These are phyloP conservation scores for Adansonia grandidieri DNA, from an alignment of 441 rosid genomes.

Conservation along the genomic window DNA sequence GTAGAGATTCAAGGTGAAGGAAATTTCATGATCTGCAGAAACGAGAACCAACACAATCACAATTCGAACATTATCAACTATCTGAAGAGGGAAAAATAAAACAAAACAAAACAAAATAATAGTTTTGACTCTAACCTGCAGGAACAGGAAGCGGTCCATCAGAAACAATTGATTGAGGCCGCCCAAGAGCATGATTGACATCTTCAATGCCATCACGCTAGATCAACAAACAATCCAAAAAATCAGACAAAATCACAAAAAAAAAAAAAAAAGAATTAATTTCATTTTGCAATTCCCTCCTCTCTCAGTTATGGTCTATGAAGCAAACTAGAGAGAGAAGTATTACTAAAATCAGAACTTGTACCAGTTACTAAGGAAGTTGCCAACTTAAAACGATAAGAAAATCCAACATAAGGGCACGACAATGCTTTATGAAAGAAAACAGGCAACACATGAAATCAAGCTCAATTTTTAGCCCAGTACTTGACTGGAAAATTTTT, in stretches of 20 bases:
- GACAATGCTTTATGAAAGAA: not conserved
- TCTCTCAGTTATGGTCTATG: not conserved
- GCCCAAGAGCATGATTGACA: conserved; percentile 37
- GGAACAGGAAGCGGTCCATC: conserved; percentile 36
- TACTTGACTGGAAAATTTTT: not conserved
- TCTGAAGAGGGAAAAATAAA: not conserved
- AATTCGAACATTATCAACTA: conserved; percentile 21
- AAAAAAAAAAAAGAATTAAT: conserved; percentile 9
- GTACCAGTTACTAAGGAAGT: not conserved
- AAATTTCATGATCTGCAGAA: conserved; percentile 69
- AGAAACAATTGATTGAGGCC: conserved; percentile 39
- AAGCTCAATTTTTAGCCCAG: conserved; percentile 12
- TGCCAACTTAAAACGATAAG: conserved; percentile 2
- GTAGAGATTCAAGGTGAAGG: conserved; percentile 75
- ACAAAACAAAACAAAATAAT: conserved; percentile 1
- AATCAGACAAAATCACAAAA: conserved; percentile 19
- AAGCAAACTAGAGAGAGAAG: conserved; percentile 2
- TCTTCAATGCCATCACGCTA: conserved; percentile 49
- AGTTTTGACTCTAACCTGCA: conserved; percentile 39
- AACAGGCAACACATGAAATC: conserved; percentile 4
- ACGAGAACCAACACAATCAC: conserved; percentile 30
- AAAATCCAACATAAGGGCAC: not conserved
- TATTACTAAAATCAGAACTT: conserved; percentile 11
- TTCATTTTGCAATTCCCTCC: not conserved
- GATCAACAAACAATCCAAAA: conserved; percentile 33